A percentile compares a stretch with the other conserved stretches of the same genome.
These are phyloP conservation scores for Fimicolochytrium jonesii DNA, from an alignment of 192 early-diverging fungal genomes.

Conservation along the genomic window DNA sequence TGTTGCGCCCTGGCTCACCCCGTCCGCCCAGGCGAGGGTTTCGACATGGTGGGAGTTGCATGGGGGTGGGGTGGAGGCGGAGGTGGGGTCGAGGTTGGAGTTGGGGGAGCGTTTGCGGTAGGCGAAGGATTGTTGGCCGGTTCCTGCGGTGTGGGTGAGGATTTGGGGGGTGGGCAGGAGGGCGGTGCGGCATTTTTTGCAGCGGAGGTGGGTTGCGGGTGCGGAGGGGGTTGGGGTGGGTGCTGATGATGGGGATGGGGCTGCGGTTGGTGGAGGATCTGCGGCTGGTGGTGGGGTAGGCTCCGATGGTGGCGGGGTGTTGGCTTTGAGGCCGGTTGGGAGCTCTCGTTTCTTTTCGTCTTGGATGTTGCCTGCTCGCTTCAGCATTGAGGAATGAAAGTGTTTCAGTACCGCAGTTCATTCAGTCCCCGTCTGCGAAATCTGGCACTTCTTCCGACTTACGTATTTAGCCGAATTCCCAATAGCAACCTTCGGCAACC, in stretches of 20 bases:
- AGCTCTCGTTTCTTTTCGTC: neutral
- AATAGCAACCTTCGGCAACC: conserved; percentile 60
- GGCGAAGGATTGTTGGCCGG: neutral
- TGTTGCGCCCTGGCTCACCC: neutral
- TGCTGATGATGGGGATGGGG: neutral
- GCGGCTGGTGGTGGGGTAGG: neutral
- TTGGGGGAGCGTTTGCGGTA: conserved; percentile 5
- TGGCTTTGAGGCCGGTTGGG: neutral
- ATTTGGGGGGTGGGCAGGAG: neutral
- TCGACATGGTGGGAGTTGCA: conserved; percentile 1
- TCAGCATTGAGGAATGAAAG: neutral
- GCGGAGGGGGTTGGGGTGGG: neutral
- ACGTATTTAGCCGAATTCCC: conserved; percentile 33
- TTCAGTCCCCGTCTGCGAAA: neutral
- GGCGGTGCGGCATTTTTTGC: conserved; percentile 1
- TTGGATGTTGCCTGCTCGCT: neutral
- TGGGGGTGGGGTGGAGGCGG: no score
- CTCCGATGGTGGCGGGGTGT: neutral
- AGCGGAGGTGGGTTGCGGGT: neutral
- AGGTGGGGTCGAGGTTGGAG: neutral
- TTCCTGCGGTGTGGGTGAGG: neutral
- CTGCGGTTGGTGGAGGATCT: neutral
- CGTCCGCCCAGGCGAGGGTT: neutral
- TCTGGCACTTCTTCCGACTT: neutral
- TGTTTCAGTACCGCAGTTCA: neutral